Base-by-base conservation (phyloP, 1,284 basidiomycete genomes). In the Ceratobasidium sp. region DNA sequence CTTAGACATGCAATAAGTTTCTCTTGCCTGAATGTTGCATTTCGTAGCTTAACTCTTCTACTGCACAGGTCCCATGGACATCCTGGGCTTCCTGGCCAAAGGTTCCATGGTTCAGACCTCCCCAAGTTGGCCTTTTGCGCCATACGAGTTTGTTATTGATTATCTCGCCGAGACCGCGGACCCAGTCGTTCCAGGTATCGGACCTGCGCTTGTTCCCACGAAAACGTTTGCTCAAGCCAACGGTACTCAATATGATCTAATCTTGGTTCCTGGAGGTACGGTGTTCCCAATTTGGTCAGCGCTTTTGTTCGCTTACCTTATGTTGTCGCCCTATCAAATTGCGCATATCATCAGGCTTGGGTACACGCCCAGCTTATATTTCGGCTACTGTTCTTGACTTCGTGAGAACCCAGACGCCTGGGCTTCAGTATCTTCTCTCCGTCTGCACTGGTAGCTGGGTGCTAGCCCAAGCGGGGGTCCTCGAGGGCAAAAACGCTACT, bases 391-490 rank as follows among this genome's bases (percentile, higher is more conserved):
- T 73, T 32, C 51, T 77, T 2, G 52, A 66, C 3, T 77, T 74
- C 49, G 54, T 73, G n/a, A 62, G 40, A 46, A 46, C 29, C 4
- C 56, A 61, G 51, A 44, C 64, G 5, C 77, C 77, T 9, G 65
- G 61, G 13, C 75, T 76, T 44, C 46, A 76, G 56, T 76, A 78
- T 59, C 56, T 78, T 2, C 37, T 73, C 15, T 70, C 59, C n/a
- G 78, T 78, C 37, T 79, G 78, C 49, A 77, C 77, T 6, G 78
- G 78, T 7, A 61, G 49, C n/a, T 76, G 71, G 66, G 40, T 79
- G 1, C 29, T 79, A 3, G 67, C 77, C 1, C 57, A 74, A n/a
- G 75, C 77, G 1, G 78, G 78, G 15, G 46, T 76, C 3, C 77
- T 79, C 29, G 69, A 76, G 11, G 77, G 77, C 1, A 76, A 75